Evolutionary conservation across 768 basidiomycete species (phyloP).

Genomic region (Hygrophorus pudorinus): DNA sequence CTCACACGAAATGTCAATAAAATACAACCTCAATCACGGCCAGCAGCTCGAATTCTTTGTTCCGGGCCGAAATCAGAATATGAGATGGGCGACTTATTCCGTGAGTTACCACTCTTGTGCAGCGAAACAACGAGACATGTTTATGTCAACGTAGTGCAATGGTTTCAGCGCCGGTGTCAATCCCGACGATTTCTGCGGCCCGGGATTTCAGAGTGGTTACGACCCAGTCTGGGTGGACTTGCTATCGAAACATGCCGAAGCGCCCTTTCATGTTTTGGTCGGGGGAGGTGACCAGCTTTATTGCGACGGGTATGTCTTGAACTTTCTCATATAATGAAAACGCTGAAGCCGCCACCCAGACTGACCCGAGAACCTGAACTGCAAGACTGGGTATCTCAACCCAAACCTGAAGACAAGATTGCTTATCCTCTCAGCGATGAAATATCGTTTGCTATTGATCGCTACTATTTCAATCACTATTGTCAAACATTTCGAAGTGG

Average conservation of each 20-base stretch:
- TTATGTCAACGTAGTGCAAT: conserved; percentile 48
- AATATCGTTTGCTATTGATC: conserved; percentile 67
- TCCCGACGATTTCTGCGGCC: conserved; percentile 74
- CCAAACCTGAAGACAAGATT: conserved; percentile 51
- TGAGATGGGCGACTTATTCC: conserved; percentile 87
- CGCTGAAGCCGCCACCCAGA: conserved; percentile 22
- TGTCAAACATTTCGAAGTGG: conserved; percentile 79
- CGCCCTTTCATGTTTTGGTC: conserved; percentile 84
- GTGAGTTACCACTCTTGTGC: conserved; percentile 29
- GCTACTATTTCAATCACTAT: conserved; percentile 89
- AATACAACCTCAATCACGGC: conserved; percentile 77
- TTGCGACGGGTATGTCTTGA: conserved; percentile 53
- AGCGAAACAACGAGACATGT: neutral
- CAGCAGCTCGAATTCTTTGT: conserved; percentile 73
- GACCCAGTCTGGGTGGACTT: conserved; percentile 94
- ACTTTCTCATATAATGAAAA: conserved; percentile 1
- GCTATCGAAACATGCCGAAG: conserved; percentile 67
- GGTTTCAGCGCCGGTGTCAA: conserved; percentile 87
- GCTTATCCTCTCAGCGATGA: conserved; percentile 54
- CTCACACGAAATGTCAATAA: conserved; percentile 61
- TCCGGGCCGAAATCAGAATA: conserved; percentile 70
- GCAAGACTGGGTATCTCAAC: conserved; percentile 69
- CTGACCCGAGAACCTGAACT: conserved; percentile 82
- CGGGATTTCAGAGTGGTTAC: conserved; percentile 71
- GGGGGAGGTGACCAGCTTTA: conserved; percentile 95